These are phyloP conservation scores for Ambrosia hybrid DNA, from an alignment of 140 eudicot genomes.

Conservation along the genomic window DNA sequence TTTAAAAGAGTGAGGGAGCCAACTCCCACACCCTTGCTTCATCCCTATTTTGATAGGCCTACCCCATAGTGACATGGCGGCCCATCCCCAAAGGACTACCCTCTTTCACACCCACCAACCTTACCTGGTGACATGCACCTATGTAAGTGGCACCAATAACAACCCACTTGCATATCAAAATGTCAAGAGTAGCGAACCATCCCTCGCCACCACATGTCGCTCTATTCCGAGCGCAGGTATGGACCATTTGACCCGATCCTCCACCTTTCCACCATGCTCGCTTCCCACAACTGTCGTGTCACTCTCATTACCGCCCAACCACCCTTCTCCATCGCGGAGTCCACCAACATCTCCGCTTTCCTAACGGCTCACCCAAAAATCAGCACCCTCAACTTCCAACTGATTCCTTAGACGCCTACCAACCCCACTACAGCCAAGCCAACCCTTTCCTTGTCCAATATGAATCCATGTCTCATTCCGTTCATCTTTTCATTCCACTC, in stretches of 20 bases:
- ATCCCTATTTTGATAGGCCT: too few relatives aligned
- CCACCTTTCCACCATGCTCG: conserved; percentile 47
- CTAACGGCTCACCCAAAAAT: conserved; percentile 35
- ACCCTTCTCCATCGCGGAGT: conserved; percentile 47
- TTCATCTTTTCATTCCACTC: conserved; percentile 41
- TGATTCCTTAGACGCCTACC: conserved; percentile 40
- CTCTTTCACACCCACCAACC: too few relatives aligned
- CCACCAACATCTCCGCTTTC: conserved; percentile 35
- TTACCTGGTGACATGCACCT: too few relatives aligned
- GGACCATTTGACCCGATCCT: conserved; percentile 72
- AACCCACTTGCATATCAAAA: not conserved
- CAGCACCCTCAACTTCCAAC: conserved; percentile 37
- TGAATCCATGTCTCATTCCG: conserved; percentile 47
- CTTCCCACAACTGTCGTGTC: conserved; percentile 37
- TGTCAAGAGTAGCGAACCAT: not conserved
- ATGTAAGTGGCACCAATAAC: not conserved
- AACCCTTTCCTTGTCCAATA: conserved; percentile 46
- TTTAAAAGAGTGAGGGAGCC: too few relatives aligned
- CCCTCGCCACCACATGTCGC: conserved; percentile 45
- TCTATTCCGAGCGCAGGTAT: conserved; percentile 55
- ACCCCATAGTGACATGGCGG: too few relatives aligned
- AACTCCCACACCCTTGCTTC: too few relatives aligned
- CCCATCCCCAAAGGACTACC: too few relatives aligned
- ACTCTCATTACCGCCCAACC: conserved; percentile 49
- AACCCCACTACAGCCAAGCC: conserved; percentile 23